Base-by-base conservation (phyloP, 2,329 filamentous ascomycete genomes). In the Didymella pinodella region DNA sequence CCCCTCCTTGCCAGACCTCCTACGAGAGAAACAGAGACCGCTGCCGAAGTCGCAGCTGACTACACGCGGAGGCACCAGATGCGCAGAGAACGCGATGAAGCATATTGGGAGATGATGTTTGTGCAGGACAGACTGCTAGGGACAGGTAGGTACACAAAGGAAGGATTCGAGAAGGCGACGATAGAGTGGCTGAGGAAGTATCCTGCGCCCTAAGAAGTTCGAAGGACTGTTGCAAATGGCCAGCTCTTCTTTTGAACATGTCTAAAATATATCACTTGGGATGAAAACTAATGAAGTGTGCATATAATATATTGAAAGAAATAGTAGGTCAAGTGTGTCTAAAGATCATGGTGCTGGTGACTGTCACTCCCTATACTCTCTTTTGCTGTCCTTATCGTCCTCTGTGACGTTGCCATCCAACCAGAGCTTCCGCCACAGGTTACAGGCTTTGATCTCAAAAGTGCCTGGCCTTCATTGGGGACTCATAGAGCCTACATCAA, bases 21-120 rank as follows among this genome's bases (percentile, higher is more conserved):
- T 25, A 12, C 14, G 5, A 28, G 41, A 6, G 25, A 44, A 8
- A n/a, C 26, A n/a, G 41, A 44, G 41, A 44, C 41, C 6, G 41
- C 41, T 6, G 41, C 41, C 14, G 41, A 44, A 44, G 41, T 44
- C 25, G 41, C 41, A 44, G 41, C 41, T 25, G 41, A 44, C 25
- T 44, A 44, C 41, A 6, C 14, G 5, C 26, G 41, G 16, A 28
- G 3, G 41, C 41, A 44, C 4, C n/a, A n/a, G 7, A 26, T 44
- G 41, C 41, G 41, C 5, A 44, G n/a, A 28, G 41, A 12, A 25
- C 41, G 41, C 41, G 25, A 44, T 3, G 41, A 44, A 7, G 41
- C 41, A 12, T 44, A 44, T 7, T 44, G 41, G 41, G 25, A 28
- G 25, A 28, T 44, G 41, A 44, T 44, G 25, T 44, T 44, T 18